These are phyloP conservation scores for Cucumis cinereus DNA, from an alignment of 306 rosid species.

Conservation along the genomic window DNA sequence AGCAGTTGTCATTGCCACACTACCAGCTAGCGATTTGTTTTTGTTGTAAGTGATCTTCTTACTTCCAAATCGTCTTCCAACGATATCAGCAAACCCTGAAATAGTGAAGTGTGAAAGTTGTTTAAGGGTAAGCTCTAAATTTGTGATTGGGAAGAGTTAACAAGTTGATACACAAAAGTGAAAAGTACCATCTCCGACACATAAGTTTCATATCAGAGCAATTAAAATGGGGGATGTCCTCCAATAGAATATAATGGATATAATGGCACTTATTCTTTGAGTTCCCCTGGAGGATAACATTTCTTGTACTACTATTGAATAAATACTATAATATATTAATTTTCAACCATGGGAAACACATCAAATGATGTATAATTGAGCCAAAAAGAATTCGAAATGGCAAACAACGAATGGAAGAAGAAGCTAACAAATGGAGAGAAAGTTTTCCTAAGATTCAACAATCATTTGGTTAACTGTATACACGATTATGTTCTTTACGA, in stretches of 20 bases:
- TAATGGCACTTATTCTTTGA: neutral
- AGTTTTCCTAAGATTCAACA: neutral
- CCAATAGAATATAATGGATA: conserved; percentile 57
- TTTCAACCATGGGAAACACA: neutral
- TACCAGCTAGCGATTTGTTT: conserved; percentile 69
- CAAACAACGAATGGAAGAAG: neutral
- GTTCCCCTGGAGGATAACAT: neutral
- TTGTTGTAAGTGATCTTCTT: conserved; percentile 56
- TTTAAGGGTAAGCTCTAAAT: neutral
- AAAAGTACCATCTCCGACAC: conserved; percentile 93
- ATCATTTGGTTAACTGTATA: neutral
- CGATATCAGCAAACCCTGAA: conserved; percentile 77
- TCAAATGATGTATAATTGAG: neutral
- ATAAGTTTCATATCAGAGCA: conserved; percentile 75
- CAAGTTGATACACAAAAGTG: conserved; percentile 11
- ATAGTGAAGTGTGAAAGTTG: neutral
- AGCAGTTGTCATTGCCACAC: conserved; percentile 67
- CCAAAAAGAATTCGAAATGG: neutral
- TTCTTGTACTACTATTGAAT: neutral
- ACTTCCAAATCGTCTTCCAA: conserved; percentile 71
- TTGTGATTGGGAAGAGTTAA: neutral
- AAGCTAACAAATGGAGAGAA: neutral
- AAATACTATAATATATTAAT: neutral
- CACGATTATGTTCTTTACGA: neutral
- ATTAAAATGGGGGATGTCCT: conserved; percentile 76